Conservation (phyloP, 2,329 filamentous ascomycete genomes). For the Sarocladiaceae sp. region DNA sequence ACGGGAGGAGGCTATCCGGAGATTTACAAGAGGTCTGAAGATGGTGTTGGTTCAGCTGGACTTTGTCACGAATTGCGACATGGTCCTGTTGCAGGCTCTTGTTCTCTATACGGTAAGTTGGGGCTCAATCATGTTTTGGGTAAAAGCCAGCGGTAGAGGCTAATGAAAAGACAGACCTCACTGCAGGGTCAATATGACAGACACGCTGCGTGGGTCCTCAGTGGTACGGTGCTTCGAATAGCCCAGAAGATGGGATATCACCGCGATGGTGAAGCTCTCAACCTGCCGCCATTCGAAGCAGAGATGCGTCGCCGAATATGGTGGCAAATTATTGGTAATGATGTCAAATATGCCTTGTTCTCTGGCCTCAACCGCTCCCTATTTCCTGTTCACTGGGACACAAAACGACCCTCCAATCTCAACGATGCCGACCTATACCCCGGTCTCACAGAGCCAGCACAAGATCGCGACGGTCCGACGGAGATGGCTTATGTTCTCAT, state of each 20-base stretch:
- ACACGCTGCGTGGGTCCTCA: constrained; percentile 57
- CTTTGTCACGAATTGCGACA: constrained; percentile 55
- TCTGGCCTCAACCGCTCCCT: constrained; percentile 53
- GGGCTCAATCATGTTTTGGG: neutral
- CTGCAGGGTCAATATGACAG: constrained; percentile 54
- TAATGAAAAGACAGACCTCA: constrained; percentile 36
- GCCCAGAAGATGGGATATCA: constrained; percentile 66
- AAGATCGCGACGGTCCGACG: constrained; percentile 51
- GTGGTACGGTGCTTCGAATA: constrained; percentile 58
- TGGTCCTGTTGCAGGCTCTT: constrained; percentile 55
- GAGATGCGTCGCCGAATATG: constrained; percentile 65
- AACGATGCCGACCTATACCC: constrained; percentile 56
- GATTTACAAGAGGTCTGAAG: constrained; percentile 48
- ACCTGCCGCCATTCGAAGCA: constrained; percentile 57
- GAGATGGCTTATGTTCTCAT: constrained; percentile 57
- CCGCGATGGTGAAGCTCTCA: constrained; percentile 54
- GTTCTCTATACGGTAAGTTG: constrained; percentile 49
- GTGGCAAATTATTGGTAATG: constrained; percentile 60
- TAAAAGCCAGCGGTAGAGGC: neutral
- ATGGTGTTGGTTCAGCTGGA: constrained; percentile 44
- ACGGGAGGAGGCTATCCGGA: constrained; percentile 44
- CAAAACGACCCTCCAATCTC: constrained; percentile 51
- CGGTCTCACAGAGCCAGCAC: constrained; percentile 44
- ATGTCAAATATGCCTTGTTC: constrained; percentile 51
- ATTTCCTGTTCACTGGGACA: constrained; percentile 49